Conservation (phyloP, 495 filamentous ascomycete species). For the Aspergillus nanangensis region DNA sequence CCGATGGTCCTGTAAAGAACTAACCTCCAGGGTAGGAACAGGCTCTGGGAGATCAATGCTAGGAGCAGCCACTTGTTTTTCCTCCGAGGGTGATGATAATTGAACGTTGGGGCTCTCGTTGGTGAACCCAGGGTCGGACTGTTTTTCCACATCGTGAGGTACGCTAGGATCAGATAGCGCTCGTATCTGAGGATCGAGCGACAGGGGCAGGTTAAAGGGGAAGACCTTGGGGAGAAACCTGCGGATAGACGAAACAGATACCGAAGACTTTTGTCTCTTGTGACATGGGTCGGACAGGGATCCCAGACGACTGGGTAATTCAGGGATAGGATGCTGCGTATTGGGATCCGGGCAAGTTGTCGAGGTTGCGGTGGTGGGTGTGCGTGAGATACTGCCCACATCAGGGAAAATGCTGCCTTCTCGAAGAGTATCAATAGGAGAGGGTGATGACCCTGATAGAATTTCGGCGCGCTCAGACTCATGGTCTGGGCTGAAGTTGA, state of each 20-base stretch:
- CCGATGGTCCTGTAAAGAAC: background rate
- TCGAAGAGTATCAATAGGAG: constrained; percentile 22
- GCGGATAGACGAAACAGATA: constrained; percentile 26
- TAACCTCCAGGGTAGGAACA: background rate
- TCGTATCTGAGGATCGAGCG: constrained; percentile 39
- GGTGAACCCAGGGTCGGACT: background rate
- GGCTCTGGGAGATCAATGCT: constrained; percentile 1
- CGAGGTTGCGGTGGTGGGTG: constrained; percentile 26
- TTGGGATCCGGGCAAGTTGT: constrained; percentile 16
- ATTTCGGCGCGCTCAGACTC: constrained; percentile 26
- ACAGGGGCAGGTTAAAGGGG: constrained; percentile 27
- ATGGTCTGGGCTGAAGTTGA: constrained; percentile 25
- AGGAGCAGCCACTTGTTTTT: constrained; percentile 2
- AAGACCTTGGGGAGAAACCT: constrained; percentile 35
- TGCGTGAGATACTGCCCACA: constrained; percentile 24
- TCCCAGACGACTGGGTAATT: constrained; percentile 16
- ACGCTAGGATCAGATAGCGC: constrained; percentile 32
- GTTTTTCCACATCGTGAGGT: constrained; percentile 12
- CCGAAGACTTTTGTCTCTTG: constrained; percentile 33
- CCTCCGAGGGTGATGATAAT: background rate
- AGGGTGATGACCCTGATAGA: constrained; percentile 24
- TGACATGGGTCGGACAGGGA: constrained; percentile 20
- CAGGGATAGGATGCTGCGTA: constrained; percentile 13
- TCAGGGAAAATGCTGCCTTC: constrained; percentile 19
- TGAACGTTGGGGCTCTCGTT: too few relatives aligned